Base-by-base conservation (phyloP, 1,139 yeast genomes). In the Lizanozyma gosingica region DNA sequence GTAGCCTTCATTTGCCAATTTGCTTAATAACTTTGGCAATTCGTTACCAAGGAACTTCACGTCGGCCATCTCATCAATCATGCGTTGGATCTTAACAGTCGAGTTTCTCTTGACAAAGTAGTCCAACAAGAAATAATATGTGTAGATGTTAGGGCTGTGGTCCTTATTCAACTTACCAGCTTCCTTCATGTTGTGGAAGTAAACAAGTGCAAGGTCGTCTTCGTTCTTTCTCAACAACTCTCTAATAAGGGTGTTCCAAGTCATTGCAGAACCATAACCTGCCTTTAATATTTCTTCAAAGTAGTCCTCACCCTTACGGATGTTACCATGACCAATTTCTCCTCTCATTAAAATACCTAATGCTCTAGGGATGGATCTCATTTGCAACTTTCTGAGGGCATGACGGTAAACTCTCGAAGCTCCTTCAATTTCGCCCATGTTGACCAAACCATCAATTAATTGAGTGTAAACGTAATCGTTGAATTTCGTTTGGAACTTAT, bases 221-320 rank as follows among this genome's bases (percentile, higher is more conserved):
- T 63, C 66, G 38, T 65, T 56, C 39, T 62, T 64, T 34, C 51
- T 49, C 36, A 71, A 57, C 43, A 73, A 65, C 3, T 78, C 76
- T 32, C 63, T 64, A 45, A 84, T 73, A 58, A 83, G 65, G 55
- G 75, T 67, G 55, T 83, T 81, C 75, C 81, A 82, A 36, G 72
- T 62, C 38, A 78, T 57, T 16, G 65, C 65, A 42, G 63, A 58
- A 18, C 52, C 47, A 35, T 63, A 49, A 6, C 72, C 73, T 39
- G 55, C 51, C 39, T 57, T 50, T 35, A 70, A 53, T 51, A 73
- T 73, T 44, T 65, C 60, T 14, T 65, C 57, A 53, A 82, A 80
- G 40, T 73, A 60, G 4, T 54, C 51, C 46, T 72, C 64, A 0
- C 85, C 92, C 9, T 57, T 57, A 2, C 55, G 59, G 17, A 70